Evolutionary conservation across 1,284 basidiomycete genomes (phyloP), one percentile per base, ranked within the genome.

Genomic region (Marasmius fiardii): DNA sequence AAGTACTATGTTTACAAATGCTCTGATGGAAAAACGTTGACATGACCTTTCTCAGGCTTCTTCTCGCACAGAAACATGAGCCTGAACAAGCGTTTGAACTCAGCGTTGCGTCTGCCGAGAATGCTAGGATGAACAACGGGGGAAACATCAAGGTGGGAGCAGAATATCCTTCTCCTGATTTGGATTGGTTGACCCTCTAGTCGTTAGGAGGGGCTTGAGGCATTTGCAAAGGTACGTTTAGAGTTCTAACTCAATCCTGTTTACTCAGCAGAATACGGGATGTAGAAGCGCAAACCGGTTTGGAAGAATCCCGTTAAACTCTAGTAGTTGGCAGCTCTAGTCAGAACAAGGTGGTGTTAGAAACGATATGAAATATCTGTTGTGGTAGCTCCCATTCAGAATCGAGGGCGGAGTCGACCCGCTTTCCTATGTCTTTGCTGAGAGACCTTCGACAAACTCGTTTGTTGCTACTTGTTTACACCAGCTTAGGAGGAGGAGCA

Each of bases 141-240:
- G 73, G 77, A 41, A 93, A 95, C 65, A 86, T 93, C 65, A 86
- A 87, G 74, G 88, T 61, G 26, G 52, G 53, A 20, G 2, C 23
- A 7, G 23, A 26, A 20, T 52, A 54, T 57, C 59, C 67, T 68
- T 6, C 69, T 69, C 49, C 54, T 64, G 44, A 20, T 49, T 33
- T 66, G 68, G 60, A 8, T 20, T 23, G 5, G 26, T 67, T 72
- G 53, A 55, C 64, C 37, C n/a, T 39, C 14, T 14, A 14, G 8
- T 28, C 12, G 52, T 8, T 21, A 61, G 59, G 59, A 61, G 45
- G 59, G 59, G 21, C 52, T 61, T 11, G 53, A 33, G 18, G 57
- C 59, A 6, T 61, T 61, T 52, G 28, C 54, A 20, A 57, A 61
- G 55, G 59, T 60, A 33, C 45, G 11, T 8, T 20, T 20, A 35